Evolutionary conservation across 208 protist species (phyloP).

Genomic region (Trypanosoma rangeli): DNA sequence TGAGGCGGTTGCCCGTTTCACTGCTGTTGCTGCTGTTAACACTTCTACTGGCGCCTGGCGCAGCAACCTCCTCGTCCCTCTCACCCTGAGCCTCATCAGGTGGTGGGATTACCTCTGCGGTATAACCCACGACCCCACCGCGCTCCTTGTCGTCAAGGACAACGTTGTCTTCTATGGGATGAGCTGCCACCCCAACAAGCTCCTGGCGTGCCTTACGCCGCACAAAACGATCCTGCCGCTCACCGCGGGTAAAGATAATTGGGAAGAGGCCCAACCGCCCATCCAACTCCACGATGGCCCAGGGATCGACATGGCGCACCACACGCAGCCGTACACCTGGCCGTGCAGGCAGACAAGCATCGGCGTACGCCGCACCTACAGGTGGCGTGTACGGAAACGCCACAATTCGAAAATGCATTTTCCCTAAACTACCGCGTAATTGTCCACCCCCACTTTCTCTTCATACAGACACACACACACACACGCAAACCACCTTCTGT

Average conservation of each 20-base stretch:
- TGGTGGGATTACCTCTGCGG: neutral
- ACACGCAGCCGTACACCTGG: conserved; percentile 12
- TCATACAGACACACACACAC: neutral
- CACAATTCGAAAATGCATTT: conserved; percentile 18
- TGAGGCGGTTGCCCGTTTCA: too few species aligned
- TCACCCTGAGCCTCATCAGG: neutral
- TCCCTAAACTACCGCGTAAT: neutral
- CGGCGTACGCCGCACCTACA: conserved; percentile 9
- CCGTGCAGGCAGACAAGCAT: conserved; percentile 3
- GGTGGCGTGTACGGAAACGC: conserved; percentile 28
- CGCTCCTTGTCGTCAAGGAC: neutral
- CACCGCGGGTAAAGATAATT: conserved; percentile 12
- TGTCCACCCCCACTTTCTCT: neutral
- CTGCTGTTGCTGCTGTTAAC: neutral
- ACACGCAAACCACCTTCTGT: neutral
- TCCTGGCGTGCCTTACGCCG: neutral
- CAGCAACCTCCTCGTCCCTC: neutral
- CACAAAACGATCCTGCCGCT: neutral
- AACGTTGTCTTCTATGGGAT: neutral
- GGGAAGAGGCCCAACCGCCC: conserved; percentile 22
- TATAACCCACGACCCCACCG: neutral
- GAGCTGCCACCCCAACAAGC: neutral
- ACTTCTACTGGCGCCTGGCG: neutral
- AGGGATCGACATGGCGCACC: conserved; percentile 1
- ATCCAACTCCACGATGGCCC: conserved; percentile 13